These are phyloP conservation scores for Centella asiatica DNA, from an alignment of 129 eudicot species.

Conservation along the genomic window DNA sequence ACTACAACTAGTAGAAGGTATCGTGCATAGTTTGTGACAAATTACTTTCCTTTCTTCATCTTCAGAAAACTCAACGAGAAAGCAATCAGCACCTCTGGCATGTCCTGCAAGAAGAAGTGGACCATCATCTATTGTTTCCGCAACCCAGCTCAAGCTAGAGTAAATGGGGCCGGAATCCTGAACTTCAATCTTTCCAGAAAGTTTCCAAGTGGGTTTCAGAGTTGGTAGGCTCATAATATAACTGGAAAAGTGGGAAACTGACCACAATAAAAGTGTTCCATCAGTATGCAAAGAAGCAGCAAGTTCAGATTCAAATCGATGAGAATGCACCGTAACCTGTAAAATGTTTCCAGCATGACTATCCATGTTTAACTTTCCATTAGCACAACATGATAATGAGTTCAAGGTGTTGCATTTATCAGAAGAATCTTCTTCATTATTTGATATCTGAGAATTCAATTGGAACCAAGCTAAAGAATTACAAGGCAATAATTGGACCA, in stretches of 20 bases:
- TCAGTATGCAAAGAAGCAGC: constrained; percentile 67
- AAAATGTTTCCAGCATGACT: constrained; percentile 69
- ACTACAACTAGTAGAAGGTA: constrained; percentile 35
- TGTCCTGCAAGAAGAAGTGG: constrained; percentile 64
- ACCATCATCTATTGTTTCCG: constrained; percentile 32
- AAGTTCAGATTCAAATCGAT: constrained; percentile 32
- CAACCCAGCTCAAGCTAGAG: constrained; percentile 71
- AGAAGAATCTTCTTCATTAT: constrained; percentile 18
- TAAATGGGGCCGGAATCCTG: constrained; percentile 37
- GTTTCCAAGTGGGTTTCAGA: constrained; percentile 51
- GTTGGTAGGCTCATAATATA: constrained; percentile 47
- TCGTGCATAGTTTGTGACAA: constrained; percentile 53
- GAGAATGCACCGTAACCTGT: constrained; percentile 68
- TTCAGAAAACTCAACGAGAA: constrained; percentile 30
- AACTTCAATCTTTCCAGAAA: constrained; percentile 30
- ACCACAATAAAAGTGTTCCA: constrained; percentile 78
- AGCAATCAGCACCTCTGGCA: constrained; percentile 55
- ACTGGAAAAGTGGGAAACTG: constrained; percentile 34
- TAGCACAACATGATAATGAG: constrained; percentile 24
- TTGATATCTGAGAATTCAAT: constrained; percentile 32
- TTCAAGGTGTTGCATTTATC: constrained; percentile 11
- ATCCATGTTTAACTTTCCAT: constrained; percentile 39
- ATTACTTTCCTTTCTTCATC: constrained; percentile 26
- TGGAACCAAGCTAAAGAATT: constrained; percentile 55
- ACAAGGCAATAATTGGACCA: constrained; percentile 46